A percentile compares a stretch with the other conserved stretches of the same genome.
Evolutionary conservation across 305 asterid genomes (phyloP).

Genomic region (Fraxinus nigra): DNA sequence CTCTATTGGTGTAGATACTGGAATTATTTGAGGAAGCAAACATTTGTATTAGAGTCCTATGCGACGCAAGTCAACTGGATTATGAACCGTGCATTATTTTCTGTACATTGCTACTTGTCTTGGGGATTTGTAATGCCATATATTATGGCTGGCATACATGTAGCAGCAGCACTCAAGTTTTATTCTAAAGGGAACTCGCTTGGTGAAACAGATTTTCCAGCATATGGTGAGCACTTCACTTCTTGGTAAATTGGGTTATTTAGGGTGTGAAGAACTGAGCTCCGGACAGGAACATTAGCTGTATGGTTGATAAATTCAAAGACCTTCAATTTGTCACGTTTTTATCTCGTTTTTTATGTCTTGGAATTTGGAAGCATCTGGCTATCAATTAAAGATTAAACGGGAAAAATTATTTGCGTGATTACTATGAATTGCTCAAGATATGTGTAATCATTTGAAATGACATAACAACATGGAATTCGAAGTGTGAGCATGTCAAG

Average conservation of each 20-base stretch:
- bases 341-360: neutral
- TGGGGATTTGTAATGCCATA: slow-evolving; percentile 94
- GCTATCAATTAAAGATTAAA: neutral
- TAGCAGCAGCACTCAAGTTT: slow-evolving; percentile 71
- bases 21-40: slow-evolving; percentile 98
- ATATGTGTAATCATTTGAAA: neutral
- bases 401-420: neutral
- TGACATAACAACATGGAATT: neutral
- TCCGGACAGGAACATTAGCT: neutral
- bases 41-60: slow-evolving; percentile 95
- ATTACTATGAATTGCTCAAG: neutral
- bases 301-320: neutral
- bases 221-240: slow-evolving; percentile 55
- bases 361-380: neutral
- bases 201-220: slow-evolving; percentile 55
- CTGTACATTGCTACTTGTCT: slow-evolving; percentile 83
- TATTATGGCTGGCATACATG: slow-evolving; percentile 67
- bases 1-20: slow-evolving; percentile 64
- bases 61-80: slow-evolving; percentile 78
- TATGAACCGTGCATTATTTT: slow-evolving; percentile 91
- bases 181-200: slow-evolving; percentile 51
- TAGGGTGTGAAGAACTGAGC: slow-evolving; percentile 2
- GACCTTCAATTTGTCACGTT: neutral
- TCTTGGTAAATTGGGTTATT: slow-evolving; percentile 6
- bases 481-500: neutral